Evolutionary conservation across 2,329 filamentous ascomycete species (phyloP).

Genomic region (Seiridium cupressi): DNA sequence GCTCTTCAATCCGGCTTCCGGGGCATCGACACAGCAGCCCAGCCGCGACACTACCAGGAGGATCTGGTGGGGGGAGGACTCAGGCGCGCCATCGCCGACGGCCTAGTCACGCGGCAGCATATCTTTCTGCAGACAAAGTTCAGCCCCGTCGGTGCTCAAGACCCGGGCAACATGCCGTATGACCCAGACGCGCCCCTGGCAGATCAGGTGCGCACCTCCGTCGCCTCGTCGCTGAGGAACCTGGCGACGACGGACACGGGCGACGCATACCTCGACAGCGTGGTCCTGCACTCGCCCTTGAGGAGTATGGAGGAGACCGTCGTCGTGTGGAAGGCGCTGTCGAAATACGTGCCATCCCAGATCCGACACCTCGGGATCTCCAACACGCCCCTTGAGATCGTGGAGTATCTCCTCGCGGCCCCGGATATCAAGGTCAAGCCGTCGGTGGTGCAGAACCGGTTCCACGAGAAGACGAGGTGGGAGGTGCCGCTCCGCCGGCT

Average conservation of each 20-base stretch:
- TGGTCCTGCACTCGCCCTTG: conserved; percentile 69
- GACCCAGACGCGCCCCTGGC: conserved; percentile 53
- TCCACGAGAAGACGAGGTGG: conserved; percentile 58
- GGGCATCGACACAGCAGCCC: conserved; percentile 74
- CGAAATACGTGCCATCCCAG: conserved; percentile 61
- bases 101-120: conserved; percentile 55
- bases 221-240: conserved; percentile 65
- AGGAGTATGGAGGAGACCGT: conserved; percentile 46
- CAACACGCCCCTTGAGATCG: conserved; percentile 61
- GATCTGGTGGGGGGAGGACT: conserved; percentile 67
- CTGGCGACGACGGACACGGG: conserved; percentile 39
- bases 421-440: conserved; percentile 32
- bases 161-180: conserved; percentile 60
- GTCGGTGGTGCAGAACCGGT: conserved; percentile 73
- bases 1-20: conserved; percentile 70
- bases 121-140: conserved; percentile 85
- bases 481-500: conserved; percentile 58
- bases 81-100: conserved; percentile 56
- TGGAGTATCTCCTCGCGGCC: conserved; percentile 47
- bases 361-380: conserved; percentile 73
- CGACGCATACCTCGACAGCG: conserved; percentile 60
- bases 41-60: conserved; percentile 78
- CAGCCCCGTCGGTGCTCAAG: conserved; percentile 63
- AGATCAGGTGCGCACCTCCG: conserved; percentile 65
- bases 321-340: conserved; percentile 64